Percentiles rank a stretch among this genome's conserved stretches.
These are phyloP conservation scores for Starmera dryadoides DNA, from an alignment of 805 yeast genomes.

Conservation along the genomic window DNA sequence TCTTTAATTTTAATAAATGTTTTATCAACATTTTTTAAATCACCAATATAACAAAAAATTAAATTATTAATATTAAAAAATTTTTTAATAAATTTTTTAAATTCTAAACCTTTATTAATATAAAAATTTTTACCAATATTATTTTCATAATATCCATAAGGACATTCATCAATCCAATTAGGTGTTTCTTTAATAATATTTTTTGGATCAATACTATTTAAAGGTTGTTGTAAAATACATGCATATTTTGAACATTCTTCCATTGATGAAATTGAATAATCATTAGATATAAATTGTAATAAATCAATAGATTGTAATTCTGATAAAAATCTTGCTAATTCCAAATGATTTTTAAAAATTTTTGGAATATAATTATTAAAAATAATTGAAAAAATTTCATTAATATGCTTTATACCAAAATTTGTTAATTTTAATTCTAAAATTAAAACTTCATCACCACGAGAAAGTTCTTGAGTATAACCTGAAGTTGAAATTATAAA, in stretches of 20 bases:
- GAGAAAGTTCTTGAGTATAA: conserved; percentile 30
- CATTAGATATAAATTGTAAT: conserved; percentile 37
- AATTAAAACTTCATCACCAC: conserved; percentile 32
- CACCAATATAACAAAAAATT: conserved; percentile 20
- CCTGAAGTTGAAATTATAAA: conserved; percentile 34
- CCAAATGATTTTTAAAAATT: conserved; percentile 11
- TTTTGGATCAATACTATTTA: conserved; percentile 21
- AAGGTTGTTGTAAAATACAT: conserved; percentile 29
- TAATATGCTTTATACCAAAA: conserved; percentile 33
- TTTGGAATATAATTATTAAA: conserved; percentile 16
- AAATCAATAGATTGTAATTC: conserved; percentile 42
- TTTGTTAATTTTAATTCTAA: conserved; percentile 44
- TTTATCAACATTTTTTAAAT: conserved; percentile 20
- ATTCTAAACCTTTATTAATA: conserved; percentile 30
- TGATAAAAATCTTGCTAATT: conserved; percentile 34
- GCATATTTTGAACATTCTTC: conserved; percentile 41
- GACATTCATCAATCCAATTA: conserved; percentile 18
- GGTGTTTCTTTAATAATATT: conserved; percentile 39
- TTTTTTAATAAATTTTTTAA: conserved; percentile 24
- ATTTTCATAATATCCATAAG: conserved; percentile 26
- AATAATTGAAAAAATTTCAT: conserved; percentile 26
- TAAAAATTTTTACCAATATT: conserved; percentile 32
- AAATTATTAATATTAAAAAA: conserved; percentile 25
- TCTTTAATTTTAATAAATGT: conserved; percentile 1
- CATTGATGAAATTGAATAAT: conserved; percentile 29